Conservation (phyloP, 169 alveolate genomes). For the Plasmodium knowlesi region DNA sequence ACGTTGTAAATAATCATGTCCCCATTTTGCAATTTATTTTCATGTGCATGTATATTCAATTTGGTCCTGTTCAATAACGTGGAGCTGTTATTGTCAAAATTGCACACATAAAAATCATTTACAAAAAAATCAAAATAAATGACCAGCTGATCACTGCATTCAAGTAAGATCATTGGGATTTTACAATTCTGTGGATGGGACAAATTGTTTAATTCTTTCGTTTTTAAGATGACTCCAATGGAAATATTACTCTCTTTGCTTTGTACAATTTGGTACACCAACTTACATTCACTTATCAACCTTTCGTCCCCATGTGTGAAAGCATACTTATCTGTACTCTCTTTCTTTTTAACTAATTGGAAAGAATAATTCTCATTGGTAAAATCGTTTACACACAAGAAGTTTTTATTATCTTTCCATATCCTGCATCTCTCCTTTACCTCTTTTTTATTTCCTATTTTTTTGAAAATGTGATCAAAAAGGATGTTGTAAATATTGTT, state of each 20-base stretch:
- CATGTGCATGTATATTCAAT: conserved; percentile 64
- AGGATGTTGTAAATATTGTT: conserved; percentile 57
- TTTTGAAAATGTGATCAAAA: conserved; percentile 37
- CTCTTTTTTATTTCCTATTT: conserved; percentile 1
- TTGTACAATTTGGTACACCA: conserved; percentile 26
- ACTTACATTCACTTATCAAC: conserved; percentile 53
- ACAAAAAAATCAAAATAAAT: conserved; percentile 71
- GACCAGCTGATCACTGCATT: conserved; percentile 10
- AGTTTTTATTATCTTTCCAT: conserved; percentile 56
- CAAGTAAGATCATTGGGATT: conserved; percentile 12
- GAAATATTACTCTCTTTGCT: conserved; percentile 50
- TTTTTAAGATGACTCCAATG: conserved; percentile 51
- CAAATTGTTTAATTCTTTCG: conserved; percentile 9
- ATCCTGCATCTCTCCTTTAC: conserved; percentile 27
- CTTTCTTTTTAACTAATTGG: conserved; percentile 51
- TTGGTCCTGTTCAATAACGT: conserved; percentile 53
- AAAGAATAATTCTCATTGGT: conserved; percentile 42
- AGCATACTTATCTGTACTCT: conserved; percentile 15
- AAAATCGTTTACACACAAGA: conserved; percentile 29
- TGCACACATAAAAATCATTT: conserved; percentile 70
- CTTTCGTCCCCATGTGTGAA: conserved; percentile 67
- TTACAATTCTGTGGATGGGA: conserved; percentile 16
- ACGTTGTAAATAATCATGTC: conserved; percentile 38
- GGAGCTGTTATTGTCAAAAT: conserved; percentile 16
- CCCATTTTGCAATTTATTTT: conserved; percentile 39